Evolutionary conservation across 2,329 filamentous ascomycete species (phyloP).

Genomic region (Exophiala bonariae): DNA sequence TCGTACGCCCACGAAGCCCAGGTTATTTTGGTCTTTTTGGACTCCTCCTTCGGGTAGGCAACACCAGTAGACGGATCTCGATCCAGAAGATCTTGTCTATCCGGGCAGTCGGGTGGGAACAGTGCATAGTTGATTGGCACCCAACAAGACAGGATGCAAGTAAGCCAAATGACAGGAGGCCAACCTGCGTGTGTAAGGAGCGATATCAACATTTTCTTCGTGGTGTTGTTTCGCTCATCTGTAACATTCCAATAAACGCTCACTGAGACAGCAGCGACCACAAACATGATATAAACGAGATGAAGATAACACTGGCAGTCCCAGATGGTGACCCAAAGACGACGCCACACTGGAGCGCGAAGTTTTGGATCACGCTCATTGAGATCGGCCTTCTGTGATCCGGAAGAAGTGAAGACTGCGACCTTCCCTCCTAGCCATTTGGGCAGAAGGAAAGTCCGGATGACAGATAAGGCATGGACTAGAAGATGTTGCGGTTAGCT

Average conservation of each 20-base stretch:
- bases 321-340: slow-evolving; percentile 52
- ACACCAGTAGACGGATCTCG: slow-evolving; percentile 48
- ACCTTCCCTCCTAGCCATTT: slow-evolving; percentile 56
- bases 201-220: slow-evolving; percentile 42
- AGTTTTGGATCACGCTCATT: slow-evolving; percentile 51
- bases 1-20: slow-evolving; percentile 14
- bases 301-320: slow-evolving; percentile 55
- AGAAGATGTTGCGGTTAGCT: slow-evolving; percentile 8
- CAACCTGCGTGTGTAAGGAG: slow-evolving; percentile 59
- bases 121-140: slow-evolving; percentile 58
- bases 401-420: slow-evolving; percentile 56
- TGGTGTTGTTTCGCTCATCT: slow-evolving; percentile 29
- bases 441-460: slow-evolving; percentile 54
- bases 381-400: slow-evolving; percentile 52
- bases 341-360: slow-evolving; percentile 41
- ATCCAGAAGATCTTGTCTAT: slow-evolving; percentile 53
- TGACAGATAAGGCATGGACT: slow-evolving; percentile 45
- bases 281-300: slow-evolving; percentile 49
- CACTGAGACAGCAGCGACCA: slow-evolving; percentile 38
- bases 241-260: slow-evolving; percentile 29
- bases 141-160: slow-evolving; percentile 51
- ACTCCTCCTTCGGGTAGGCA: slow-evolving; percentile 34
- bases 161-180: slow-evolving; percentile 57
- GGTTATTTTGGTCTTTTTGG: slow-evolving; percentile 15
- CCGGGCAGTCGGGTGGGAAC: slow-evolving; percentile 54